Conservation (phyloP, 2,329 filamentous ascomycete species). For the Penicillium glabrum region DNA sequence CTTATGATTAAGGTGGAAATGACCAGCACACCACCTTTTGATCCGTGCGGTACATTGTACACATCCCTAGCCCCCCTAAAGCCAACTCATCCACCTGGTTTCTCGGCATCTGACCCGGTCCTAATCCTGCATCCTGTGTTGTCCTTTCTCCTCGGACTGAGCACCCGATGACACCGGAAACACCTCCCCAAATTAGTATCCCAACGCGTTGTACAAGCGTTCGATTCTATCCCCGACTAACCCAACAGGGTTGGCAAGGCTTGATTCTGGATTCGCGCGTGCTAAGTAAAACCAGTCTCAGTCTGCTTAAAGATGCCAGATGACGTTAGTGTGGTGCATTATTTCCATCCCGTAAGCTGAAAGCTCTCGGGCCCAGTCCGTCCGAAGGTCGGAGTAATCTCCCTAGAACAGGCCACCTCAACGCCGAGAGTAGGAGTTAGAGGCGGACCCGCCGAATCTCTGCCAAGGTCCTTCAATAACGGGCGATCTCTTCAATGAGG, state of each 20-base stretch:
- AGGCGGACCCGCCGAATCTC: not conserved
- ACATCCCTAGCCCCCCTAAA: not conserved
- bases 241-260: slow-evolving; percentile 17
- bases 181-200: not conserved
- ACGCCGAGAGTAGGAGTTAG: not conserved
- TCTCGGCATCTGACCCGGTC: not conserved
- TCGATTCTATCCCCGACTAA: slow-evolving; percentile 2
- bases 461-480: not conserved
- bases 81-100: not conserved
- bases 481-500: not conserved
- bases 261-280: slow-evolving; percentile 9
- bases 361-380: not conserved
- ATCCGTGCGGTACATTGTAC: not conserved
- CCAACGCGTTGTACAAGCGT: not conserved
- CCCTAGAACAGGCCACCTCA: not conserved
- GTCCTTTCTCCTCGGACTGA: not conserved
- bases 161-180: not conserved
- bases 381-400: slow-evolving; percentile 2
- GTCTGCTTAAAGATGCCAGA: slow-evolving; percentile 3
- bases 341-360: not conserved
- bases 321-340: slow-evolving; percentile 5
- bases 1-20: not conserved
- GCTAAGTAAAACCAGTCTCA: not conserved
- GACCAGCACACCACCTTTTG: not conserved
- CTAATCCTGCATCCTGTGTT: slow-evolving; percentile 5